phyloP scores from a whole-genome alignment of 352 stramenopile genomes.

The Phytophthora sansomeana region DNA sequence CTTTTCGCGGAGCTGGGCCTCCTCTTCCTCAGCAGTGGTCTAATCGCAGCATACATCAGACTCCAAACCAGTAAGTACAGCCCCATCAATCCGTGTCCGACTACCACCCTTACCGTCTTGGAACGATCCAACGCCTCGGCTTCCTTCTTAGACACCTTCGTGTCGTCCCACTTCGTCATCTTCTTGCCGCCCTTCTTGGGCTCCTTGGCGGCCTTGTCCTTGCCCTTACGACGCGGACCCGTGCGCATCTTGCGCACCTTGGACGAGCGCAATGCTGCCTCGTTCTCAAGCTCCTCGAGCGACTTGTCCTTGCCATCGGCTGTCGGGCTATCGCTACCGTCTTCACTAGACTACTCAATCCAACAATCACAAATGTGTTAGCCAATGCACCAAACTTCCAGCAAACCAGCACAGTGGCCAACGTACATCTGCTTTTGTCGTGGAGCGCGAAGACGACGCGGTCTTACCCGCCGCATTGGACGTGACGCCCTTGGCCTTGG shows the following conservation, averaged over 20 bases:
- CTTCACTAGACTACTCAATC: conserved; percentile 63
- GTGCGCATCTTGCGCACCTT: conserved; percentile 71
- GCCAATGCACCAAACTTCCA: conserved; percentile 11
- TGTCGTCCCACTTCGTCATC: conserved; percentile 89
- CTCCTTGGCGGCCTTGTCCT: conserved; percentile 56
- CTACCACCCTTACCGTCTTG: conserved; percentile 49
- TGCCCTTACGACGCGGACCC: conserved; percentile 66
- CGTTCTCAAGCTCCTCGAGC: conserved; percentile 65
- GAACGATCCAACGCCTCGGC: conserved; percentile 78
- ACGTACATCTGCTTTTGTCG: conserved; percentile 48
- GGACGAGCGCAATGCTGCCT: conserved; percentile 48
- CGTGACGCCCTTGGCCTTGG: conserved; percentile 63
- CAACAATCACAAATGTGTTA: conserved; percentile 10
- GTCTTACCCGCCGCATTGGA: conserved; percentile 62
- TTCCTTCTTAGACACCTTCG: conserved; percentile 88
- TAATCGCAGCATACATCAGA: conserved; percentile 19
- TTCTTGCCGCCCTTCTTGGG: conserved; percentile 80
- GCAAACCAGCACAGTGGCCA: conserved; percentile 1
- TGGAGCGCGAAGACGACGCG: conserved; percentile 42
- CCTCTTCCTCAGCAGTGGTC: conserved; percentile 76
- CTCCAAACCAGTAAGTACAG: background rate
- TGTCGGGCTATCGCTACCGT: conserved; percentile 59
- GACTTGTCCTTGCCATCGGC: conserved; percentile 62
- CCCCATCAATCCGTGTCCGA: background rate
- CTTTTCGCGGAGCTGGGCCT: conserved; percentile 73